Base-by-base conservation (phyloP, 345 rosid genomes). In the Eucalyptus cladocalyx region DNA sequence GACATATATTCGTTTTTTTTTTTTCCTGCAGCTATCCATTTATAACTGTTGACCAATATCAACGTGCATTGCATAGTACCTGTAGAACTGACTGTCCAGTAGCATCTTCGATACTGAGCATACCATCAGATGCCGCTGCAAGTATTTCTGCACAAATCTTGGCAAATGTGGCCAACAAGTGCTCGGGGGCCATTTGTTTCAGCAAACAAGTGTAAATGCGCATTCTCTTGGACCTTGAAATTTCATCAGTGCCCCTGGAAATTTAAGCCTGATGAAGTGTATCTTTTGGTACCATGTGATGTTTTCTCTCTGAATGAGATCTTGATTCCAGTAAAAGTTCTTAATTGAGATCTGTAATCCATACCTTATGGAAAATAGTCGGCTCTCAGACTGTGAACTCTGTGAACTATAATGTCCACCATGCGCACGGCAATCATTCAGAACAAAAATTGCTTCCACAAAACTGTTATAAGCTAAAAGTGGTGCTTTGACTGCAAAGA, bases 151-250 rank as follows among this genome's bases (percentile, higher is more conserved):
- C 95, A 89, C 99, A 98, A 87, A 97, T 92, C 94, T 97, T 97
- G n/a, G 99, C 98, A 88, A 97, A 97, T 56, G 99, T 96, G 58
- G 99, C 99, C 90, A 97, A 90, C 50, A 97, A 96, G 91, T 97
- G 99, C 92, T 97, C 98, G 30, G 99, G 98, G 81, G 98, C 98
- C 99, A 97, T 97, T 95, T 97, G 98, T 90, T 95, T 97, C 90
- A 97, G 94, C 93, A 97, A 91, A 67, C 97, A 94, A 87, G 92
- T 87, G 89, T 97, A 97, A 65, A 97, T 94, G 80, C 91, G 97
- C 99, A 97, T 97, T 88, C 99, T 94, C 90, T 95, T 98, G 62
- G 98, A 93, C 92, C 95, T 95, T 49, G 97, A 91, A 65, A 62
- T 92, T 91, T 96, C 98, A 86, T 97, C 96, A 86, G 91, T 94